Evolutionary conservation across 225 moss, liverwort and hornwort genomes (phyloP).

Genomic region (Climacium dendroides): DNA sequence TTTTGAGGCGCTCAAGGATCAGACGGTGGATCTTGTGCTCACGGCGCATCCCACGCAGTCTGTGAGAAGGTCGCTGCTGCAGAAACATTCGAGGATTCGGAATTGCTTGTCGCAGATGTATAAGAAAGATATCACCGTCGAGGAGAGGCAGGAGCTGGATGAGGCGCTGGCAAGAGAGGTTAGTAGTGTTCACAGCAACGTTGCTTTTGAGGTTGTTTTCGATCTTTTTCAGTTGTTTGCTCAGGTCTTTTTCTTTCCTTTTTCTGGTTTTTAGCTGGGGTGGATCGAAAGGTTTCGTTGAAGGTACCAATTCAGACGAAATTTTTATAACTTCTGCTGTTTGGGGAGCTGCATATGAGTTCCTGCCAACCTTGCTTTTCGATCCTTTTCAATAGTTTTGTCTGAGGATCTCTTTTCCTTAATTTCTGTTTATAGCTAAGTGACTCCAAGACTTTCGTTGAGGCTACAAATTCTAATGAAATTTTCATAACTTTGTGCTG

Average conservation of each 20-base stretch:
- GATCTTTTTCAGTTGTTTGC: not conserved
- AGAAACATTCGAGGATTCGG: slow-evolving; percentile 52
- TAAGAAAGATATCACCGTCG: slow-evolving; percentile 18
- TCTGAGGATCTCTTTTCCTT: not conserved
- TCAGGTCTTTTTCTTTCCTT: no score
- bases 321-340: not conserved
- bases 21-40: slow-evolving; percentile 43
- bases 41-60: slow-evolving; percentile 59
- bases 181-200: not conserved
- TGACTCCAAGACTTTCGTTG: not conserved
- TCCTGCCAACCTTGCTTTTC: no score
- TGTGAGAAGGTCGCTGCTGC: slow-evolving; percentile 40
- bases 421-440: not conserved
- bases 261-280: not conserved
- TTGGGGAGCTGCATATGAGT: not conserved
- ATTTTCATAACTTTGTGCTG: not conserved
- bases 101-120: slow-evolving; percentile 41
- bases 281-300: not conserved
- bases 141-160: slow-evolving; percentile 47
- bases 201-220: not conserved
- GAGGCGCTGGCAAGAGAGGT: slow-evolving; percentile 49
- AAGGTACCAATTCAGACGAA: not conserved
- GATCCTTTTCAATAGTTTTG: not conserved
- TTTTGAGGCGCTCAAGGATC: slow-evolving; percentile 45
- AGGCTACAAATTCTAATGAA: not conserved